Evolutionary conservation across 2,329 filamentous ascomycete species (phyloP).

Genomic region (Mycosphaerella sp.): DNA sequence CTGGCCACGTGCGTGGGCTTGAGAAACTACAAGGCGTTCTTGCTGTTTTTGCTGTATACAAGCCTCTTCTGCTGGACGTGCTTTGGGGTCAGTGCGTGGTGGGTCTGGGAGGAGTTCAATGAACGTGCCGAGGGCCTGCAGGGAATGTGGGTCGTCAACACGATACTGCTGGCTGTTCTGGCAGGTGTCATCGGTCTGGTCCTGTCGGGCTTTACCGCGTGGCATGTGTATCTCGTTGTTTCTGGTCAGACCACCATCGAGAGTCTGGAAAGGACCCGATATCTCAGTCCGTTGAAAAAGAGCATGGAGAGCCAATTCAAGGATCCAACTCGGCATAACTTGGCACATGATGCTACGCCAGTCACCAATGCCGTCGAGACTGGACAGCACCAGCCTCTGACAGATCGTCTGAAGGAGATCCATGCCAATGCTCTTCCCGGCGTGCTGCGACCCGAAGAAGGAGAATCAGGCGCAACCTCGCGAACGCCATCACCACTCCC

Average conservation of each 20-base stretch:
- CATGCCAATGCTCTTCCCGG: constrained; percentile 77
- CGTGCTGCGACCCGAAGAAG: constrained; percentile 74
- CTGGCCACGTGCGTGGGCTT: constrained; percentile 91
- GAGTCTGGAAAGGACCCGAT: constrained; percentile 90
- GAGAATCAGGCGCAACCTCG: constrained; percentile 49
- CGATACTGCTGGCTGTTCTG: constrained; percentile 78
- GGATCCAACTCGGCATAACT: constrained; percentile 30
- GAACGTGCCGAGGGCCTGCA: constrained; percentile 65
- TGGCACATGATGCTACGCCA: constrained; percentile 39
- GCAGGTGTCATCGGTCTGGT: constrained; percentile 89
- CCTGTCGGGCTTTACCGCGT: constrained; percentile 78
- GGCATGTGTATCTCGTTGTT: constrained; percentile 79
- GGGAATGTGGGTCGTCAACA: constrained; percentile 74
- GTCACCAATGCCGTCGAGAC: constrained; percentile 7
- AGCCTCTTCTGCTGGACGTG: constrained; percentile 76
- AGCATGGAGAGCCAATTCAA: constrained; percentile 59
- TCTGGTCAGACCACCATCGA: constrained; percentile 91
- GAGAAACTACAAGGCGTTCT: constrained; percentile 90
- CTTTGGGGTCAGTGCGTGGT: constrained; percentile 69
- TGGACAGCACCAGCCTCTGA: constrained; percentile 38
- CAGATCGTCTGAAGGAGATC: constrained; percentile 71
- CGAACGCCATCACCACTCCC: constrained; percentile 28
- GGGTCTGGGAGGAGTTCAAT: constrained; percentile 81
- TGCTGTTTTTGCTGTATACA: constrained; percentile 87
- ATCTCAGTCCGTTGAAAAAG: constrained; percentile 72